These are phyloP conservation scores for Phlebiopsis gigantea DNA, from an alignment of 768 basidiomycete genomes.

Conservation along the genomic window DNA sequence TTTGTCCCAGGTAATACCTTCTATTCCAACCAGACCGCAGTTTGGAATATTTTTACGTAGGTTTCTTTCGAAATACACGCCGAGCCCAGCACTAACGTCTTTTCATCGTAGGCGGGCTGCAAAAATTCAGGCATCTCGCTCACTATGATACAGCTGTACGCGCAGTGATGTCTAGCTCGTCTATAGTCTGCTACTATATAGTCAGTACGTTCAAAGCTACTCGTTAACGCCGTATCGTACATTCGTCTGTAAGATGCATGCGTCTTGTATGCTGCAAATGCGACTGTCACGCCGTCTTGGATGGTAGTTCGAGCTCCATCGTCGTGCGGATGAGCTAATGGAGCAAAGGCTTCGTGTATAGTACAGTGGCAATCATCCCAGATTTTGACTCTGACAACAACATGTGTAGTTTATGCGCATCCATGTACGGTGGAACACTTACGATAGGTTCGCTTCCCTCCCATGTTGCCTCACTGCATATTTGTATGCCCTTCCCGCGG, in stretches of 20 bases:
- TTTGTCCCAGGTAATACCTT: slow-evolving; percentile 42
- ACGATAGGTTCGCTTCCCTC: slow-evolving; percentile 40
- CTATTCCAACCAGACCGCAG: slow-evolving; percentile 46
- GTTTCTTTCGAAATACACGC: slow-evolving; percentile 5
- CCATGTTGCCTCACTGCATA: slow-evolving; percentile 39
- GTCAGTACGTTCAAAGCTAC: background rate
- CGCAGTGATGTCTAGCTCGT: background rate
- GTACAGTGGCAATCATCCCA: slow-evolving; percentile 41
- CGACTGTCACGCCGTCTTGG: slow-evolving; percentile 17
- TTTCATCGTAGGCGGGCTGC: slow-evolving; percentile 19
- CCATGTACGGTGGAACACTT: too few relatives aligned
- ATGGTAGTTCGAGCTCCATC: background rate
- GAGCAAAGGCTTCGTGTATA: slow-evolving; percentile 21
- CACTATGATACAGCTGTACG: background rate
- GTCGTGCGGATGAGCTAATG: background rate
- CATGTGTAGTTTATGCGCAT: too few relatives aligned
- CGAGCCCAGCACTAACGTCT: background rate
- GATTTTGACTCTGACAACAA: slow-evolving; percentile 31
- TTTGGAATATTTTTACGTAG: slow-evolving; percentile 50
- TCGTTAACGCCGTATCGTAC: background rate
- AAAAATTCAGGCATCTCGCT: slow-evolving; percentile 7
- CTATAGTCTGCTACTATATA: too few relatives aligned
- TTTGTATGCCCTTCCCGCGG: slow-evolving; percentile 42
- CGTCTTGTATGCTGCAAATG: background rate
- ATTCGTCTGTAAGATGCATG: slow-evolving; percentile 1